Base-by-base conservation (phyloP, 2,329 filamentous ascomycete species). In the Cercospora sp. region DNA sequence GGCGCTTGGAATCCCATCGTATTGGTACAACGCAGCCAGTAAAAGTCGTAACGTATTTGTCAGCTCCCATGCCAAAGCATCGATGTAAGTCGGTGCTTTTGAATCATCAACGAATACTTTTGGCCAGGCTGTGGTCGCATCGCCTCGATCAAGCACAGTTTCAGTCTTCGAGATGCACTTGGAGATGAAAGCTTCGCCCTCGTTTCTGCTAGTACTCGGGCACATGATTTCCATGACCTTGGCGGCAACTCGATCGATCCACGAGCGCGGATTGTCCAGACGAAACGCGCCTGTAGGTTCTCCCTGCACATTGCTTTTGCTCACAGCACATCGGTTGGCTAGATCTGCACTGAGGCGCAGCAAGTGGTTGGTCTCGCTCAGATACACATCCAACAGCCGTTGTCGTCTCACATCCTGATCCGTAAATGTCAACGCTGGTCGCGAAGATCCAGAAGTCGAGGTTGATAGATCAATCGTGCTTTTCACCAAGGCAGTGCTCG, bases 21-120 rank as follows among this genome's bases (percentile, higher is more conserved):
- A 65, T 9, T 69, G 59, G 43, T 74, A 73, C 10, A 18, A 87
- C 84, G 16, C 88, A 82, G 12, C 88, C 83, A 73, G 91, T 86
- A 58, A 83, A 81, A 43, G 82, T 78, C 61, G 85, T 45, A 79
- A 43, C 2, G 70, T 85, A 76, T 95, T 91, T 45, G 91, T 83
- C 53, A 90, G 85, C 78, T 97, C 92, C 13, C 88, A 87, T 24
- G 93, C 81, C 28, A 89, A 81, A 5, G 85, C 88, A 65, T 85
- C 84, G 26, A 86, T 80, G 88, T 90, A 94, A 62, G 86, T 83
- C 40, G 86, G 85, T 21, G 71, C 66, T 43, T 69, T 71, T 16
- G 66, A 43, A 7, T 74, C 70, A 16, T 72, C 63, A 26, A 58
- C 66, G 61, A 76, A 74, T 4, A 69, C 63, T 37, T 66, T 69